Base-by-base conservation (phyloP, 495 filamentous ascomycete species). In the Neurospora sp. region DNA sequence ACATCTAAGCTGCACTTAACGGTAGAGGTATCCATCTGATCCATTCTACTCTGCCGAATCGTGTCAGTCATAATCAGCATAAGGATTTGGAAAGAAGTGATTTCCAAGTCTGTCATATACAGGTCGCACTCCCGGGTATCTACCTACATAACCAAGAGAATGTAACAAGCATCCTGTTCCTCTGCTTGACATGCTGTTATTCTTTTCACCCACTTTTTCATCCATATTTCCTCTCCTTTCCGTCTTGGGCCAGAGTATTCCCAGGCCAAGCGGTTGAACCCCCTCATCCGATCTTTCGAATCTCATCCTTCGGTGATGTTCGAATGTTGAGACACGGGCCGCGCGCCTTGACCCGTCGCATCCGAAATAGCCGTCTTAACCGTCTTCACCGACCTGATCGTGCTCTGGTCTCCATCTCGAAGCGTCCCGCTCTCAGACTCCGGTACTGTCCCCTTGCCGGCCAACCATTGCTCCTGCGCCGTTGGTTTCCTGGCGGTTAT, bases 401-500 rank as follows among this genome's bases (percentile, higher is more conserved):
- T 81, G 73, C 79, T 79, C 44, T 60, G 42, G 49, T 81, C 79
- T 37, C 54, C 54, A 66, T 66, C 54, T 3, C 54, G 54, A 14
- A 66, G 54, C 12, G 54, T 66, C 54, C 54, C 54, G 27, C 23
- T 35, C 2, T 66, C 54, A 31, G 54, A 66, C 54, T 66, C 54
- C 5, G 27, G 27, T 60, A 9, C 14, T 27, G 54, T 31, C 27
- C 27, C 54, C 27, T 35, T 66, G 27, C 27, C 27, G 27, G 79
- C 80, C 70, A 75, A 71, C 76, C 78, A 81, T 72, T 76, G 75
- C 31, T 72, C 78, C 40, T 39, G 78, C 42, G 75, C 75, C 71
- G 70, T 74, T 37, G 90, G 88, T 74, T 90, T 92, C 75, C 88
- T 84, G 20, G 81, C 90, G 38, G 85, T 84, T 38, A 92, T 78